Evolutionary conservation across 805 yeast genomes (phyloP).

Genomic region (Hanseniaspora taiwanica): DNA sequence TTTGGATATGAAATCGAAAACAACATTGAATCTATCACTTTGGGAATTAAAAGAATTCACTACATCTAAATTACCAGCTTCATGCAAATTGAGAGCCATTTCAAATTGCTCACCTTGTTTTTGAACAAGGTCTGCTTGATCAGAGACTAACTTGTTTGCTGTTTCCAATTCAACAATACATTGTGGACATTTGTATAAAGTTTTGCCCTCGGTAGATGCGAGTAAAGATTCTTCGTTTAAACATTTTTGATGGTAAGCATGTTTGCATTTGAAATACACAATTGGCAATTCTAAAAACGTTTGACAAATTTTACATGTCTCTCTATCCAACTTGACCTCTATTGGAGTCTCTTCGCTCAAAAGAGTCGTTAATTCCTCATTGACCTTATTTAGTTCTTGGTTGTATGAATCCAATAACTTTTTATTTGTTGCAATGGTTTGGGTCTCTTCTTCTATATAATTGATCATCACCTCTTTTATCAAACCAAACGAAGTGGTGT

Average conservation of each 20-base stretch:
- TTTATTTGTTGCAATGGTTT: constrained; percentile 55
- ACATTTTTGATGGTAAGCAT: constrained; percentile 78
- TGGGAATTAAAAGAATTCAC: constrained; percentile 6
- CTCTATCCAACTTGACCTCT: constrained; percentile 35
- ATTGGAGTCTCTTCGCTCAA: constrained; percentile 26
- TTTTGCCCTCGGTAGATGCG: constrained; percentile 8
- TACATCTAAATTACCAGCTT: constrained; percentile 20
- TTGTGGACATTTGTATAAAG: constrained; percentile 46
- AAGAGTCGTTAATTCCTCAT: constrained; percentile 39
- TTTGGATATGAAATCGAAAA: constrained; percentile 73
- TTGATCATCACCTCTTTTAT: constrained; percentile 56
- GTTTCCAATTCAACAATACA: constrained; percentile 66
- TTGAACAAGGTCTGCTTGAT: constrained; percentile 49
- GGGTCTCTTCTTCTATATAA: constrained; percentile 42
- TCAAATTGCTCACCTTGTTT: constrained; percentile 47
- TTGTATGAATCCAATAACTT: constrained; percentile 57
- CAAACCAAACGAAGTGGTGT: constrained; percentile 56
- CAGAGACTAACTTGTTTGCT: constrained; percentile 39
- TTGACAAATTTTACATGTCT: constrained; percentile 54
- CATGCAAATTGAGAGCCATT: constrained; percentile 33
- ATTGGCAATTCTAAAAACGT: constrained; percentile 61
- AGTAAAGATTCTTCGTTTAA: constrained; percentile 33
- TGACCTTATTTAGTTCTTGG: constrained; percentile 45
- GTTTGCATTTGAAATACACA: constrained; percentile 75
- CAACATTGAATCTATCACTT: constrained; percentile 55